These are phyloP conservation scores for Teratosphaeria viscida DNA, from an alignment of 2,329 filamentous ascomycete species.

Conservation along the genomic window DNA sequence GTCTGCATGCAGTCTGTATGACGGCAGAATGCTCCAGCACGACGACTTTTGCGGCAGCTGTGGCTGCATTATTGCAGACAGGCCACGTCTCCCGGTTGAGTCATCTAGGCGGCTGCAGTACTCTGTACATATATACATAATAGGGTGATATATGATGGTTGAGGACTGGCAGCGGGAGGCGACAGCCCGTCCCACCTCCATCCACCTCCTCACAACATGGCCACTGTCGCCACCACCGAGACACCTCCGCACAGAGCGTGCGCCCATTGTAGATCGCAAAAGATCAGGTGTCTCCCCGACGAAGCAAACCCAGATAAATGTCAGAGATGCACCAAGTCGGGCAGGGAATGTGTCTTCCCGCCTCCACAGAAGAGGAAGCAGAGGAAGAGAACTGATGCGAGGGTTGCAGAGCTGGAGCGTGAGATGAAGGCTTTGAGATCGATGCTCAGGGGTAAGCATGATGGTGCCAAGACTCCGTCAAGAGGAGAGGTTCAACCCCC, in stretches of 20 bases:
- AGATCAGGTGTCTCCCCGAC: slow-evolving; percentile 33
- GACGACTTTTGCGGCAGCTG: neutral
- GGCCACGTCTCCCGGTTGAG: neutral
- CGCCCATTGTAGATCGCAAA: slow-evolving; percentile 33
- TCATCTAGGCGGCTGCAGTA: neutral
- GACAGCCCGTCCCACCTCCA: neutral
- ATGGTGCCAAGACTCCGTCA: neutral
- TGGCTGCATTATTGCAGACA: too few relatives aligned
- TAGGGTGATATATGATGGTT: neutral
- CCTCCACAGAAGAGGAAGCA: slow-evolving; percentile 32
- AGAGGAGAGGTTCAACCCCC: neutral
- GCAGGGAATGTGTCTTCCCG: slow-evolving; percentile 31
- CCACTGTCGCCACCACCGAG: neutral
- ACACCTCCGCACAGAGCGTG: slow-evolving; percentile 13
- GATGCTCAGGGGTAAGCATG: slow-evolving; percentile 20
- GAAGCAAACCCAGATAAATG: slow-evolving; percentile 23
- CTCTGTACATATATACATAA: too few relatives aligned
- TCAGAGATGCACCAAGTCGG: slow-evolving; percentile 31
- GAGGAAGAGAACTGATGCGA: slow-evolving; percentile 35
- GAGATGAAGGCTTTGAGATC: slow-evolving; percentile 34
- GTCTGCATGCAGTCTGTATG: neutral
- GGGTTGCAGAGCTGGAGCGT: slow-evolving; percentile 36
- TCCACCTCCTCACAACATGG: neutral
- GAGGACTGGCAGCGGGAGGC: too few relatives aligned
- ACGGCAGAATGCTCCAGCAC: neutral